These are phyloP conservation scores for Botryotinia convoluta DNA, from an alignment of 2,329 filamentous ascomycete species.

Conservation along the genomic window DNA sequence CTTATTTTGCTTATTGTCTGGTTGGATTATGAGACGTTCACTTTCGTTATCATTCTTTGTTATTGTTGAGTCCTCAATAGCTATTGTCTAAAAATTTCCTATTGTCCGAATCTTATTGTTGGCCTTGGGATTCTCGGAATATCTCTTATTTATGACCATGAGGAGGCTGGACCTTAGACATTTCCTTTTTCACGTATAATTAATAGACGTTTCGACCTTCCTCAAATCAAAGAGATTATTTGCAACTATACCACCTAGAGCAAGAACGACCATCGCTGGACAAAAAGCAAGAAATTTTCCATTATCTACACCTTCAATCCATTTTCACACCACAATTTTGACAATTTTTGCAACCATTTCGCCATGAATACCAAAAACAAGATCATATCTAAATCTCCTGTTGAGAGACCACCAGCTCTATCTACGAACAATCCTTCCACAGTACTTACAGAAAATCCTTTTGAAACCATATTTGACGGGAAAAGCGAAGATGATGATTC, in stretches of 20 bases:
- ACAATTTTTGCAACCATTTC: constrained; percentile 20
- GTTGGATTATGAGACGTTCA: constrained; percentile 22
- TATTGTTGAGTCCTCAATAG: constrained; percentile 24
- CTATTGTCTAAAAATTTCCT: constrained; percentile 13
- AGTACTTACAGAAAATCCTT: constrained; percentile 29
- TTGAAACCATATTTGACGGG: constrained; percentile 30
- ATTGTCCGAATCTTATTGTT: constrained; percentile 21
- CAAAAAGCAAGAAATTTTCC: neutral
- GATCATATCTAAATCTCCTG: constrained; percentile 17
- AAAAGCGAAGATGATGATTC: constrained; percentile 34
- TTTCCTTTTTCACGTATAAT: constrained; percentile 17
- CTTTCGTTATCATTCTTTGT: constrained; percentile 21
- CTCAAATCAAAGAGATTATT: neutral
- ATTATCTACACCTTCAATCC: neutral
- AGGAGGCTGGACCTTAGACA: constrained; percentile 10
- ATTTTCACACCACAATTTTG: constrained; percentile 13
- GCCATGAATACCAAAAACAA: constrained; percentile 20
- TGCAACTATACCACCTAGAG: neutral
- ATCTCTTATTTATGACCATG: constrained; percentile 9
- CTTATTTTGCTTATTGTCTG: constrained; percentile 10
- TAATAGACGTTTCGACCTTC: constrained; percentile 12
- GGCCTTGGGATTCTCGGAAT: constrained; percentile 9
- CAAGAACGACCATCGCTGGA: constrained; percentile 10
- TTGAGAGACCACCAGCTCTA: constrained; percentile 4
- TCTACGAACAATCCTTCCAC: constrained; percentile 22